A percentile compares a stretch with the other conserved stretches of the same genome.
Conservation (phyloP, 2,329 filamentous ascomycete species). For the Fusarium equiseti region DNA sequence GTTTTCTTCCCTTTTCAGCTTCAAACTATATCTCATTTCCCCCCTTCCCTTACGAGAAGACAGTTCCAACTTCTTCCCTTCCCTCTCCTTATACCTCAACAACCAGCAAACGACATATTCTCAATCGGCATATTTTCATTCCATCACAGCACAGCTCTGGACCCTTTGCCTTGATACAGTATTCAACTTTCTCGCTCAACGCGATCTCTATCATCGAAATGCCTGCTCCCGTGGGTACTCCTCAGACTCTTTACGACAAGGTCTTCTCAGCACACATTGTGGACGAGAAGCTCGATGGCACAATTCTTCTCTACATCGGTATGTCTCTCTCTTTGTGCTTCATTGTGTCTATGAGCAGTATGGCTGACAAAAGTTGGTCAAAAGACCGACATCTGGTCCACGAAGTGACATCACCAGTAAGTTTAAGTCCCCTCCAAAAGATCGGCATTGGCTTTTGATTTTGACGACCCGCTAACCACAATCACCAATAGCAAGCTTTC, state of each 20-base stretch:
- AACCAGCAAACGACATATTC: not conserved
- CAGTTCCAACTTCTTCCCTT: conserved; percentile 9
- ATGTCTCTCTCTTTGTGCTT: conserved; percentile 51
- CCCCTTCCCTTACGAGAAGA: not conserved
- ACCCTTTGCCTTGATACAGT: not conserved
- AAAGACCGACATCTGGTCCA: conserved; percentile 94
- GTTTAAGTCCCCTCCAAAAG: conserved; percentile 49
- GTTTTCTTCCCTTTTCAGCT: conserved; percentile 3
- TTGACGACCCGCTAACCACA: conserved; percentile 31
- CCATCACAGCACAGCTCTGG: not conserved
- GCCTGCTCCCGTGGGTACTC: conserved; percentile 78
- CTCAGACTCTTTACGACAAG: conserved; percentile 96
- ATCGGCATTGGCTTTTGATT: conserved; percentile 9
- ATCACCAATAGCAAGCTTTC: conserved; percentile 82
- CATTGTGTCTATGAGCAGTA: not conserved
- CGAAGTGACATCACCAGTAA: conserved; percentile 95
- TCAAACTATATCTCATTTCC: not conserved
- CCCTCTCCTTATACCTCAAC: conserved; percentile 3
- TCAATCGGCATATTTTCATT: conserved; percentile 7
- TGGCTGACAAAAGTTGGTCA: conserved; percentile 25
- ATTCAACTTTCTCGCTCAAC: not conserved
- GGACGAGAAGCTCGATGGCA: conserved; percentile 94
- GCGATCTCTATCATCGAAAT: conserved; percentile 63
- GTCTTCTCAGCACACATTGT: conserved; percentile 95
- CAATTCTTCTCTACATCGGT: conserved; percentile 93